phyloP scores from a whole-genome alignment of 2,329 filamentous ascomycete species.

The Xylaria sp. region DNA sequence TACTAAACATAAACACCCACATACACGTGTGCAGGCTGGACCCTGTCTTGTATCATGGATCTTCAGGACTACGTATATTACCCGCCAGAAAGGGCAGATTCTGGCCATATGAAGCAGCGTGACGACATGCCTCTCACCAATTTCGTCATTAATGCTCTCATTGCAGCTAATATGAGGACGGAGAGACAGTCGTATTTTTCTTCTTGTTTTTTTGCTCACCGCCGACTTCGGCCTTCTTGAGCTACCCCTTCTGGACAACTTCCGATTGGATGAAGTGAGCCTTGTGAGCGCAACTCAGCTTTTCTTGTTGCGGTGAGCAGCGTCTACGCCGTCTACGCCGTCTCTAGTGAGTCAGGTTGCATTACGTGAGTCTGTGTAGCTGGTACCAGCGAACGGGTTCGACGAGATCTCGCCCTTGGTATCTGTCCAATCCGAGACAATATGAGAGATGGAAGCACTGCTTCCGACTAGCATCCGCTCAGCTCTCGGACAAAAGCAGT shows the following conservation, averaged over 20 bases:
- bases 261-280: slow-evolving; percentile 23
- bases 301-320: slow-evolving; percentile 27
- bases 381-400: neutral
- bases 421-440: neutral
- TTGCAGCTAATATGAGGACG: slow-evolving; percentile 6
- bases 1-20: neutral
- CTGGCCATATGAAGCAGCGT: slow-evolving; percentile 7
- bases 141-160: slow-evolving; percentile 34
- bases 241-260: neutral
- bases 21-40: no score
- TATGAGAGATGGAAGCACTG: slow-evolving; percentile 26
- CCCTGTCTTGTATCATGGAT: neutral
- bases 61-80: neutral
- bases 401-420: neutral
- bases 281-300: slow-evolving; percentile 17
- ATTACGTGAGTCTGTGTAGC: neutral
- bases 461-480: slow-evolving; percentile 15
- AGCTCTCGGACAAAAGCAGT: neutral
- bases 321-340: no score
- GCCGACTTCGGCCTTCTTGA: slow-evolving; percentile 27
- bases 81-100: neutral
- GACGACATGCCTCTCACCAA: slow-evolving; percentile 35
- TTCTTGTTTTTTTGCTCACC: slow-evolving; percentile 1
- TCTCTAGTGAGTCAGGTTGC: slow-evolving; percentile 1
- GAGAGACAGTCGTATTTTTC: slow-evolving; percentile 5